Percentiles rank a stretch among this genome's conserved stretches.
Evolutionary conservation across 148 eudicot species (phyloP).

Genomic region (Heliamphora exappendiculata): DNA sequence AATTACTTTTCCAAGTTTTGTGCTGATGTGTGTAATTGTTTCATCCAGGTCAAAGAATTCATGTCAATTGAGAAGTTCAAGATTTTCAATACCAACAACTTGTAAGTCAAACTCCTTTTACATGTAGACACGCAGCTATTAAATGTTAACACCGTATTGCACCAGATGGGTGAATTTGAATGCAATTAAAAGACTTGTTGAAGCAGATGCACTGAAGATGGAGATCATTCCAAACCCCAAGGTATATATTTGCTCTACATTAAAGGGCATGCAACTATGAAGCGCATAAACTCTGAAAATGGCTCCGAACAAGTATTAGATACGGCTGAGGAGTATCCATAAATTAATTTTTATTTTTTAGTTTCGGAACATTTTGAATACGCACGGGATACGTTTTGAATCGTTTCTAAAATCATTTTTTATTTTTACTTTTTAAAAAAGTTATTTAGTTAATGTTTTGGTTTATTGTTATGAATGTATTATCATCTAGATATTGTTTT

Average conservation of each 20-base stretch:
- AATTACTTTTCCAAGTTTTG: not conserved
- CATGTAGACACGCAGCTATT: not conserved
- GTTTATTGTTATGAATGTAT: too few species aligned
- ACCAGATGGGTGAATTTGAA: slow-evolving; percentile 91
- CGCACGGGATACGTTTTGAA: too few species aligned
- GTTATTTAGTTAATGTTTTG: too few species aligned
- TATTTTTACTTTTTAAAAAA: too few species aligned
- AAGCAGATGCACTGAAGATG: slow-evolving; percentile 88
- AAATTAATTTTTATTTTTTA: too few species aligned
- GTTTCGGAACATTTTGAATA: too few species aligned
- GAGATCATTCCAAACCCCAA: slow-evolving; percentile 99
- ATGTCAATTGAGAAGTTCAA: slow-evolving; percentile 99
- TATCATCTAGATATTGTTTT: too few species aligned
- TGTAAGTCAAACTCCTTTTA: slow-evolving; percentile 31
- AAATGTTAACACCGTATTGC: slow-evolving; percentile 6
- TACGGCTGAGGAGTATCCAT: too few species aligned
- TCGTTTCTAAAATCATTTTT: too few species aligned
- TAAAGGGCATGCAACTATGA: slow-evolving; percentile 2
- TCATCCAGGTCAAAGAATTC: slow-evolving; percentile 79
- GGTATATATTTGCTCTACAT: slow-evolving; percentile 31
- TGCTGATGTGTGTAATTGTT: slow-evolving; percentile 10
- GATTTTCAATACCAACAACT: slow-evolving; percentile 98
- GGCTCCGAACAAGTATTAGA: too few species aligned
- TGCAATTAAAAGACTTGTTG: slow-evolving; percentile 85
- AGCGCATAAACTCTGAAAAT: too few species aligned